Base-by-base conservation (phyloP, 306 rosid genomes). In the Castanea crenata region DNA sequence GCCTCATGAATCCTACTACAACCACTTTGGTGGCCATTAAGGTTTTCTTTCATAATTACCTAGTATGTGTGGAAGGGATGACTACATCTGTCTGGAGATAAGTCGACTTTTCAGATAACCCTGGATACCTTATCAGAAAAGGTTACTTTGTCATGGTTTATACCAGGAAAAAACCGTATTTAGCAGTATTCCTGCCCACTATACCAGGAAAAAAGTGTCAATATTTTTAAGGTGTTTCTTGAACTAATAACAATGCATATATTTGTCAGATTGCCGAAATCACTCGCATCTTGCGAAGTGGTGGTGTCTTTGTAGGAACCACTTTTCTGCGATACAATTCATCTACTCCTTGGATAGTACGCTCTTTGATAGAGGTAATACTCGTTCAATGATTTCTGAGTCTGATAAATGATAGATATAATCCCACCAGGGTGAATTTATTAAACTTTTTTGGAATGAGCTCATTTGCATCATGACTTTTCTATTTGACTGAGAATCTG, bases 271-370 rank as follows among this genome's bases (percentile, higher is more conserved):
- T 91, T 85, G 98, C 97, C 55, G 97, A 91, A 75, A 90, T 90
- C 85, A 91, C 91, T 77, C 91, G 94, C 41, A 76, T 90, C 74
- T 81, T 94, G 70, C 85, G 88, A 84, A 91, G 93, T 74, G 96
- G 97, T 64, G 98, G 97, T 52, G 70, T 87, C 74, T 92, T 94
- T 82, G 98, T 91, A 5, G 98, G 98, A 81, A 91, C 94, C 80
- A 91, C 98, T 51, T 94, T 94, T 82, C 86, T 92, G 86, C 92
- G 91, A 38, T 87, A 91, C 76, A 86, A 84, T 82, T 76, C 93
- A 18, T 91, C 91, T 69, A 91, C 90, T 74, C 93, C 94, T 49
- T 64, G 78, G 91, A 35, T 89, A 74, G 0, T 85, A 41, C 87
- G 90, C 76, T 79, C 81, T 79, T 59, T 87, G 19, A 86, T 91